Evolutionary conservation across 495 filamentous ascomycete genomes (phyloP), one percentile per base, ranked within the genome.

Genomic region (Penicillium longicatenatum): DNA sequence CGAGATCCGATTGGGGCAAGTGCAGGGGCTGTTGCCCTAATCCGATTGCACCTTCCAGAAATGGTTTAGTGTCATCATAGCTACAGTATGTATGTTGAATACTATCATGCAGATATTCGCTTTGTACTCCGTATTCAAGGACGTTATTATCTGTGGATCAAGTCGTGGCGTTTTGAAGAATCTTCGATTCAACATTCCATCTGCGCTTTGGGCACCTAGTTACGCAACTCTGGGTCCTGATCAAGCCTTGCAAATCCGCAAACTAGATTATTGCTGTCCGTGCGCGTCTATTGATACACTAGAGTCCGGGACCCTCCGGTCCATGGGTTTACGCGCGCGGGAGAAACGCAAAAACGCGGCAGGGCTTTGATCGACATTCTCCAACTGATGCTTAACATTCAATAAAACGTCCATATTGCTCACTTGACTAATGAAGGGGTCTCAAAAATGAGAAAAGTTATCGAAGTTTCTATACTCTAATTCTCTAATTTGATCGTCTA

Each of bases 241-340:
- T 10, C 16, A 24, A 9, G 5, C 11, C 3, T 8, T 19, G 11
- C 14, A 48, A 48, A 30, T 30, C 24, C n/a, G 45, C 24, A 17
- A 48, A 48, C 30, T 11, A 19, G 5, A 24, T 46, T 46, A n/a
- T 9, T 52, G 55, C 41, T 39, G 47, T 52, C 55, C 55, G 55
- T 58, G 55, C 55, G 49, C 55, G 55, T 44, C 55, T 58, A 58
- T 52, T 45, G 26, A 48, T 26, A 24, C 20, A n/a, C 43, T 24
- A 46, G 9, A 46, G 22, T 12, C 9, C 20, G 0, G 19, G 43
- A 26, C 20, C 43, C 43, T 46, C 41, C 20, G 22, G 24, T 29
- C 12, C 8, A 26, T 14, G 24, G n/a, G 24, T 48, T 24, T 30
- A 29, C 6, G 9, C 44, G 44, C 44, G 44, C 21, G 44, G 21